Evolutionary conservation across 768 basidiomycete genomes (phyloP), one percentile per base, ranked within the genome.

Genomic region (Russula compacta): DNA sequence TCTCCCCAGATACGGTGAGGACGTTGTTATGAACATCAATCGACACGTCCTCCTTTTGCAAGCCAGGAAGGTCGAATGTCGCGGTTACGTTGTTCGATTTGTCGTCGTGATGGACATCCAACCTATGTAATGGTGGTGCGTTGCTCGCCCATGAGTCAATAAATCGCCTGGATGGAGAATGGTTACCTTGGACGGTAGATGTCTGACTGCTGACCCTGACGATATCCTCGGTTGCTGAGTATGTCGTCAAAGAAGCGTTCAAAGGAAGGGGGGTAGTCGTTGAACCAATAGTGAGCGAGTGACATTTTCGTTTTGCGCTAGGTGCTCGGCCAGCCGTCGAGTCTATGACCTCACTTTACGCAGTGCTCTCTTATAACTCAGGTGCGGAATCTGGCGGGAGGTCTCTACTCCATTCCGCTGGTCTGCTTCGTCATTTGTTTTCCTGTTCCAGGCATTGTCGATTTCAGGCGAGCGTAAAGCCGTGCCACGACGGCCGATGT

Each of bases 41-140:
- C 52, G 71, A 70, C 51, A 84, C 72, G 60, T 83, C 71, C 49
- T 82, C 78, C 36, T 79, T 77, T 58, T 72, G 71, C 42, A 84
- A 33, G 19, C 83, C 83, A 0, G 84, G 83, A 7, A 85, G 71
- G 64, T 85, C 83, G 67, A 85, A 82, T 7, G 74, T 70, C 44
- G 83, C 83, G 0, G 79, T 81, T 42, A 84, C 78, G 40, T 72
- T 67, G 66, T 82, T 81, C 24, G 69, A 71, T 21, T 78, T 74
- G 0, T 66, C 49, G 59, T 81, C 72, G 65, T 84, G 82, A 66
- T 81, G 78, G 12, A 83, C 70, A 63, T 83, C 80, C 77, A 84
- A 79, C 64, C 83, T 83, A 63, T 1, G 36, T 35, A 10, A 17
- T 6, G 11, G 8, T 10, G 7, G 12, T 51, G 14, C 39, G 39